These are phyloP conservation scores for Solanum megistacrolobum DNA, from an alignment of 257 asterid species.

Conservation along the genomic window DNA sequence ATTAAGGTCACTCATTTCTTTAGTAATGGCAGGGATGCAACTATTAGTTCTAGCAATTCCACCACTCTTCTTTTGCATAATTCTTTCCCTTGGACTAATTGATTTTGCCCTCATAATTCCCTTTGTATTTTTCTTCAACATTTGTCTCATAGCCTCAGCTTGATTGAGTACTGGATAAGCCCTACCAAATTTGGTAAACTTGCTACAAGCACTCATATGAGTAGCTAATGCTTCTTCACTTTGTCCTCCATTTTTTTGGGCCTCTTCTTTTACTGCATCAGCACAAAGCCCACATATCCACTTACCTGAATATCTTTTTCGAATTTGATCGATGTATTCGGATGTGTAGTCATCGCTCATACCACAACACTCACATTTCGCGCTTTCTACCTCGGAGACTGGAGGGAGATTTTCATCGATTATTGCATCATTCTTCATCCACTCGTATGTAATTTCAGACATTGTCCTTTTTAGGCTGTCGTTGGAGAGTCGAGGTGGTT, in stretches of 20 bases:
- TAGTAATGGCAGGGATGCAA: neutral
- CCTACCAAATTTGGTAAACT: neutral
- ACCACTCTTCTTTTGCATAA: neutral
- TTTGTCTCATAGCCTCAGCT: constrained; percentile 18
- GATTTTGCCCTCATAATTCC: neutral
- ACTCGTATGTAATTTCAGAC: constrained; percentile 4
- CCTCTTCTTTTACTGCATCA: constrained; percentile 18
- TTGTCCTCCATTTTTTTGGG: constrained; percentile 6
- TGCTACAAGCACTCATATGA: constrained; percentile 13
- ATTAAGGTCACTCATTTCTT: neutral
- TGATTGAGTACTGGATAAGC: constrained; percentile 8
- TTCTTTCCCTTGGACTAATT: neutral
- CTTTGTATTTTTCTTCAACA: constrained; percentile 2
- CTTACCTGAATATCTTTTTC: constrained; percentile 1
- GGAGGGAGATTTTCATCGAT: neutral
- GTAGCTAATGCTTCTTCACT: constrained; percentile 3
- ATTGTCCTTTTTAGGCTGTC: neutral
- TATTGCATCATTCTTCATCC: neutral
- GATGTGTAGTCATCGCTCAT: constrained; percentile 14
- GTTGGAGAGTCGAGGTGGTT: constrained; percentile 1
- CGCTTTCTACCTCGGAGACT: constrained; percentile 9
- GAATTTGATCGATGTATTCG: neutral
- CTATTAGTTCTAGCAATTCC: neutral
- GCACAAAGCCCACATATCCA: constrained; percentile 16
- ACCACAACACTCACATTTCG: constrained; percentile 18